Evolutionary conservation across 768 basidiomycete genomes (phyloP).

Genomic region (Termitomyces sp.): DNA sequence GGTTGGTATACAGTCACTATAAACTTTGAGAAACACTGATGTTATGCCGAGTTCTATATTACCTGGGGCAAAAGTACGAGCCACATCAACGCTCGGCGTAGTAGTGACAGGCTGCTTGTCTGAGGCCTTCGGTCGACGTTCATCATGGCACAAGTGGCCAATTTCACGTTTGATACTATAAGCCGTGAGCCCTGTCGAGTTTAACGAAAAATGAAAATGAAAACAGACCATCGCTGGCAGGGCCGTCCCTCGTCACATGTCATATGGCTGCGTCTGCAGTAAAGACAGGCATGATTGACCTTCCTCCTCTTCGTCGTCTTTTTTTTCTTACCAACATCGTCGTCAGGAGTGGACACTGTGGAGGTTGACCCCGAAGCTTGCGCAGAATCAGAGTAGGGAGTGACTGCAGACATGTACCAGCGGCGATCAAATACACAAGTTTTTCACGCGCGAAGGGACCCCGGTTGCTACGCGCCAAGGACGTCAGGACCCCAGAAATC

Average conservation of each 20-base stretch:
- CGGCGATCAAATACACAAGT: background rate
- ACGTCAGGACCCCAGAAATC: background rate
- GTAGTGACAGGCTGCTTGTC: slow-evolving; percentile 35
- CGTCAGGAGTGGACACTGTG: background rate
- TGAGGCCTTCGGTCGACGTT: slow-evolving; percentile 51
- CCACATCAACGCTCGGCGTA: slow-evolving; percentile 24
- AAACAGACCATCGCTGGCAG: slow-evolving; percentile 88
- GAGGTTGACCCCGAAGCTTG: slow-evolving; percentile 3
- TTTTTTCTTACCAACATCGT: slow-evolving; percentile 21
- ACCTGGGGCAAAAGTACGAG: slow-evolving; percentile 44
- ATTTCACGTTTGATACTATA: slow-evolving; percentile 93
- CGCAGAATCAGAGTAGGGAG: slow-evolving; percentile 7
- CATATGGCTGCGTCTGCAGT: slow-evolving; percentile 91
- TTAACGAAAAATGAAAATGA: slow-evolving; percentile 8
- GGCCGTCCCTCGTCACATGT: slow-evolving; percentile 87
- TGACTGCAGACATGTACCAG: slow-evolving; percentile 3
- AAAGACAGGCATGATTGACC: slow-evolving; percentile 91
- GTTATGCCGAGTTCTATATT: slow-evolving; percentile 14
- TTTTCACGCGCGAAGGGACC: background rate
- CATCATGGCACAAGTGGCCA: slow-evolving; percentile 90
- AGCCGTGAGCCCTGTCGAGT: background rate
- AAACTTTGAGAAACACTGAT: background rate
- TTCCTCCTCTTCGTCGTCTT: slow-evolving; percentile 68
- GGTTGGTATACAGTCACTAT: slow-evolving; percentile 35
- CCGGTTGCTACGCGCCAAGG: background rate